Conservation (phyloP, 768 basidiomycete genomes). For the Cystofilobasidium ferigula region DNA sequence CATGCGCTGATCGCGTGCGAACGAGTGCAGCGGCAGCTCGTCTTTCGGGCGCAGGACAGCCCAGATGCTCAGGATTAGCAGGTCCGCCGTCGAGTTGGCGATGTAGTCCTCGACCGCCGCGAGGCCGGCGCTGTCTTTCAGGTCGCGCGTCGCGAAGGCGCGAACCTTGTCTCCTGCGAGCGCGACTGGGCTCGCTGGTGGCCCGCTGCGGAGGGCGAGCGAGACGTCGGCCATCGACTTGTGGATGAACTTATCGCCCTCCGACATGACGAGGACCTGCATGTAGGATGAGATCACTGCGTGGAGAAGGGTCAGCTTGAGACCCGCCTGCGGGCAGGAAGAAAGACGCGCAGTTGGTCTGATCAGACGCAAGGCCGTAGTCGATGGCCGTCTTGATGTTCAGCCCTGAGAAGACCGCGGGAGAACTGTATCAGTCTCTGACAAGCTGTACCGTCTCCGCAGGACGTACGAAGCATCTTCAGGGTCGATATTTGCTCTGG, state of each 20-base stretch:
- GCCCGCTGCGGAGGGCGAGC: slow-evolving; percentile 57
- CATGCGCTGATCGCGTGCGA: slow-evolving; percentile 78
- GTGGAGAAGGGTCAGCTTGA: slow-evolving; percentile 25
- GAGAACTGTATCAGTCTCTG: not conserved
- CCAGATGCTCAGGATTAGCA: slow-evolving; percentile 34
- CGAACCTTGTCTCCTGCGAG: slow-evolving; percentile 65
- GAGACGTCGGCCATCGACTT: slow-evolving; percentile 58
- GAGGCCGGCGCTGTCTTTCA: slow-evolving; percentile 54
- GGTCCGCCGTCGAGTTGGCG: slow-evolving; percentile 77
- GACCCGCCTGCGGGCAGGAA: not conserved
- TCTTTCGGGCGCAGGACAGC: not conserved
- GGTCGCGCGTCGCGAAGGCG: slow-evolving; percentile 74
- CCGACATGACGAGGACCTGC: slow-evolving; percentile 91
- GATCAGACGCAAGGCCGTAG: slow-evolving; percentile 48
- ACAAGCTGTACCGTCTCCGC: not conserved
- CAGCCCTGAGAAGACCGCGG: slow-evolving; percentile 43
- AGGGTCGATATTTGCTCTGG: slow-evolving; percentile 59
- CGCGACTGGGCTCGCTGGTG: slow-evolving; percentile 57
- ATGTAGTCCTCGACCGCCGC: slow-evolving; percentile 81
- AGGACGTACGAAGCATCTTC: slow-evolving; percentile 60
- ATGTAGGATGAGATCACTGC: slow-evolving; percentile 75
- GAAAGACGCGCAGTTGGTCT: slow-evolving; percentile 11
- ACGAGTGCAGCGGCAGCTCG: slow-evolving; percentile 61
- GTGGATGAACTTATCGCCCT: slow-evolving; percentile 82
- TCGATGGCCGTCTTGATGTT: slow-evolving; percentile 90